Conservation (phyloP, 306 rosid species). For the Dicorynia guianensis region DNA sequence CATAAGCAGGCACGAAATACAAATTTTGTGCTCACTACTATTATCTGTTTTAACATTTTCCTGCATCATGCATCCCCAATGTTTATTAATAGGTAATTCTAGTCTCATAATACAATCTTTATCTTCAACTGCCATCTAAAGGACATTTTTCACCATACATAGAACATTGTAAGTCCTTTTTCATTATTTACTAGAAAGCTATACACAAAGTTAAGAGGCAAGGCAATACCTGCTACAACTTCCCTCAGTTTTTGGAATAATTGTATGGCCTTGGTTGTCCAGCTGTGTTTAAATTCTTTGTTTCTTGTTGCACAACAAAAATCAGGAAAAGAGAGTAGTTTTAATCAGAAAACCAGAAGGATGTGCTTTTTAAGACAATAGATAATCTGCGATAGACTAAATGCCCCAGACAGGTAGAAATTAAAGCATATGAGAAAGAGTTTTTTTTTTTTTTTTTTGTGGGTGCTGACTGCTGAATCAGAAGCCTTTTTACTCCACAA, state of each 20-base stretch:
- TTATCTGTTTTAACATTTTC: conserved; percentile 7
- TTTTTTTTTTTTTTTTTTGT: neutral
- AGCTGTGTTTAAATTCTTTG: conserved; percentile 59
- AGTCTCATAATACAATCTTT: conserved; percentile 7
- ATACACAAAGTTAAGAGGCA: conserved; percentile 13
- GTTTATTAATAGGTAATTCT: conserved; percentile 3
- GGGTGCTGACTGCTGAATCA: too few species aligned
- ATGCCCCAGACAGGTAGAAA: conserved; percentile 3
- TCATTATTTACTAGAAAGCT: neutral
- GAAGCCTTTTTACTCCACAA: neutral
- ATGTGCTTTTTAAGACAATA: conserved; percentile 25
- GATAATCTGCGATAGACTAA: neutral
- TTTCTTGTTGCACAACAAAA: conserved; percentile 66
- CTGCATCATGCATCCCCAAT: neutral
- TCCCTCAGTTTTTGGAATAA: conserved; percentile 50
- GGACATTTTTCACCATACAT: neutral
- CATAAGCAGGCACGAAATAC: conserved; percentile 16
- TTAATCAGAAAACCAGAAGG: conserved; percentile 33
- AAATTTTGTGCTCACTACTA: conserved; percentile 19
- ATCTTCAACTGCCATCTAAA: conserved; percentile 3
- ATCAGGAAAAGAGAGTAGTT: conserved; percentile 12
- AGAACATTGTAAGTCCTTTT: neutral
- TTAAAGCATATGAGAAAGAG: conserved; percentile 18
- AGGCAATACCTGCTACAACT: conserved; percentile 65
- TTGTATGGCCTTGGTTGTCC: conserved; percentile 47